Evolutionary conservation across 352 stramenopile genomes (phyloP).

Genomic region (Discostella stelligera): DNA sequence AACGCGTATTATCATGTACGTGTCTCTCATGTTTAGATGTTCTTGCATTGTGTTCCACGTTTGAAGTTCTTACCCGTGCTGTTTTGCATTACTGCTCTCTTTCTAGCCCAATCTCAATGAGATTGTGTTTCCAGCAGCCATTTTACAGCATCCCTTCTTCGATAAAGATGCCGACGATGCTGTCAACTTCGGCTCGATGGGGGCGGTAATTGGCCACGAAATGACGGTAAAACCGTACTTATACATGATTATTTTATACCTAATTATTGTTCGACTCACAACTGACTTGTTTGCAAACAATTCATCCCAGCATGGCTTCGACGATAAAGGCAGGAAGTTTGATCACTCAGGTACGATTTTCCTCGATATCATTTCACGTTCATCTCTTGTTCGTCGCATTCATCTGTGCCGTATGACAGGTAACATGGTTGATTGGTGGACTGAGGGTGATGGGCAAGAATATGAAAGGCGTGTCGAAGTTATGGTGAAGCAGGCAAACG

Average conservation of each 20-base stretch:
- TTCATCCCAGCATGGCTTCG: constrained; percentile 86
- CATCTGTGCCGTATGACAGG: constrained; percentile 63
- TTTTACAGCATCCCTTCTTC: constrained; percentile 93
- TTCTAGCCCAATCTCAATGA: constrained; percentile 84
- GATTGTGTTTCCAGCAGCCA: constrained; percentile 94
- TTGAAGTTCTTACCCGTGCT: constrained; percentile 54
- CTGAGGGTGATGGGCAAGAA: constrained; percentile 82
- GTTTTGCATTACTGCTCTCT: constrained; percentile 28
- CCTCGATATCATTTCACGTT: neutral
- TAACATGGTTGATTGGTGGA: constrained; percentile 93
- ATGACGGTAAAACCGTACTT: constrained; percentile 78
- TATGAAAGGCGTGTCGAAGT: constrained; percentile 80
- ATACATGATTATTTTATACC: neutral
- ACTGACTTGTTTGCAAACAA: neutral
- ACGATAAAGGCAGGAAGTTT: constrained; percentile 89
- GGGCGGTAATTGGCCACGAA: constrained; percentile 91
- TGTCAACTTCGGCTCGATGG: constrained; percentile 92
- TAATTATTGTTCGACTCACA: neutral
- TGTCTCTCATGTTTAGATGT: constrained; percentile 2
- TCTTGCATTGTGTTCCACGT: constrained; percentile 75
- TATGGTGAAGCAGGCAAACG: constrained; percentile 72
- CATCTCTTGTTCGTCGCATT: neutral
- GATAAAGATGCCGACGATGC: constrained; percentile 83
- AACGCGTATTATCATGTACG: constrained; percentile 80
- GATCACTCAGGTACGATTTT: constrained; percentile 65